Evolutionary conservation across 78 protist genomes (phyloP).

Genomic region (Chrysochromulina parva): DNA sequence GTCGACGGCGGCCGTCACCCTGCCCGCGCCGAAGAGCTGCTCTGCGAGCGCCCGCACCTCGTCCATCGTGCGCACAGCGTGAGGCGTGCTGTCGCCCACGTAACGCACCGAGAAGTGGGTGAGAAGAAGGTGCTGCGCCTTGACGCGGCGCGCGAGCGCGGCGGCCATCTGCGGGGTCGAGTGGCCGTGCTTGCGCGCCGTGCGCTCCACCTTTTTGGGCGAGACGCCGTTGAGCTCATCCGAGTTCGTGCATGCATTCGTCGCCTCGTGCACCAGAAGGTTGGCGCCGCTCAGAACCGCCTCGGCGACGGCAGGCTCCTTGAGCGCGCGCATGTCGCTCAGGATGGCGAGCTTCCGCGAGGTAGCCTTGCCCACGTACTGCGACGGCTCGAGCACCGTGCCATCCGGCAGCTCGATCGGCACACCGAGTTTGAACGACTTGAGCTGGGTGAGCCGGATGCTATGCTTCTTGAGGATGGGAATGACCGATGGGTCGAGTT

Average conservation of each 20-base stretch:
- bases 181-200: slow-evolving; percentile 41
- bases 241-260: neutral
- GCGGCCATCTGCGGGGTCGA: slow-evolving; percentile 68
- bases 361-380: neutral
- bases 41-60: neutral
- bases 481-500: neutral
- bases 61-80: neutral
- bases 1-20: slow-evolving; percentile 12
- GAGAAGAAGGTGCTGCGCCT: slow-evolving; percentile 32
- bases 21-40: neutral
- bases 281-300: neutral
- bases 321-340: slow-evolving; percentile 55
- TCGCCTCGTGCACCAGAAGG: slow-evolving; percentile 47
- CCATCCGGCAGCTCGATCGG: slow-evolving; percentile 32
- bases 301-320: neutral
- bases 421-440: neutral
- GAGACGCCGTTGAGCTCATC: neutral
- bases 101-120: slow-evolving; percentile 56
- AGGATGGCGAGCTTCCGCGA: slow-evolving; percentile 19
- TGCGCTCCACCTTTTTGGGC: neutral
- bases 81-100: neutral
- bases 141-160: slow-evolving; percentile 3
- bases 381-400: neutral
- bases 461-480: neutral
- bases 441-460: too few species aligned